These are phyloP conservation scores for Talaromyces sp. DNA, from an alignment of 2,329 filamentous ascomycete species.

Conservation along the genomic window DNA sequence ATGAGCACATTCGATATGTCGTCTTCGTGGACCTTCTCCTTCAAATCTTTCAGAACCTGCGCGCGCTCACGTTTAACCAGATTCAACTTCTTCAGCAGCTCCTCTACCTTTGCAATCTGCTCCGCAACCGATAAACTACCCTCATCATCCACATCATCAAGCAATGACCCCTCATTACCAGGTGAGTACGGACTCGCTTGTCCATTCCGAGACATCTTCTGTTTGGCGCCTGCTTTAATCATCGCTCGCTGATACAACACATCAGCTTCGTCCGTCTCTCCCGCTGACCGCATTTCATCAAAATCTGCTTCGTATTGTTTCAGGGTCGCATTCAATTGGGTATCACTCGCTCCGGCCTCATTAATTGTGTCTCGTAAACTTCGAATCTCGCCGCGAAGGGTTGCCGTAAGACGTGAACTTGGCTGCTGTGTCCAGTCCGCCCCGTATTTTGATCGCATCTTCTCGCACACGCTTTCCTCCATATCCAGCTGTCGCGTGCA, in stretches of 20 bases:
- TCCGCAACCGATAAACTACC: slow-evolving; percentile 76
- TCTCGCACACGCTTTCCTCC: slow-evolving; percentile 97
- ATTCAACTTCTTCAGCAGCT: slow-evolving; percentile 84
- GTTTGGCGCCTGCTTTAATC: slow-evolving; percentile 65
- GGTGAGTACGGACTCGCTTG: slow-evolving; percentile 57
- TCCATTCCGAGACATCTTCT: slow-evolving; percentile 58
- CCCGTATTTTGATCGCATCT: slow-evolving; percentile 98
- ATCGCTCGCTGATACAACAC: slow-evolving; percentile 84
- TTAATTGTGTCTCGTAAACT: slow-evolving; percentile 87
- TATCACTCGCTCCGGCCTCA: slow-evolving; percentile 82
- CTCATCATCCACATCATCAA: slow-evolving; percentile 92
- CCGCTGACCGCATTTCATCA: slow-evolving; percentile 89
- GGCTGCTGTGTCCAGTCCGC: slow-evolving; percentile 96
- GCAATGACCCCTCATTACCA: slow-evolving; percentile 66
- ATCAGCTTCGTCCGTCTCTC: slow-evolving; percentile 81
- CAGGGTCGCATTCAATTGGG: slow-evolving; percentile 76
- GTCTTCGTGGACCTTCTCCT: slow-evolving; percentile 94
- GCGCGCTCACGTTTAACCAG: slow-evolving; percentile 86
- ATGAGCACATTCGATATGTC: slow-evolving; percentile 98
- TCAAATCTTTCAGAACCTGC: slow-evolving; percentile 92
- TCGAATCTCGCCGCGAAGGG: slow-evolving; percentile 78
- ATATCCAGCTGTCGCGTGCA: slow-evolving; percentile 88
- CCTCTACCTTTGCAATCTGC: slow-evolving; percentile 84
- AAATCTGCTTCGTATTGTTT: slow-evolving; percentile 85
- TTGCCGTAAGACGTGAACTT: slow-evolving; percentile 82